Conservation (phyloP, 2,329 filamentous ascomycete genomes). For the Epicoccum nigrum region DNA sequence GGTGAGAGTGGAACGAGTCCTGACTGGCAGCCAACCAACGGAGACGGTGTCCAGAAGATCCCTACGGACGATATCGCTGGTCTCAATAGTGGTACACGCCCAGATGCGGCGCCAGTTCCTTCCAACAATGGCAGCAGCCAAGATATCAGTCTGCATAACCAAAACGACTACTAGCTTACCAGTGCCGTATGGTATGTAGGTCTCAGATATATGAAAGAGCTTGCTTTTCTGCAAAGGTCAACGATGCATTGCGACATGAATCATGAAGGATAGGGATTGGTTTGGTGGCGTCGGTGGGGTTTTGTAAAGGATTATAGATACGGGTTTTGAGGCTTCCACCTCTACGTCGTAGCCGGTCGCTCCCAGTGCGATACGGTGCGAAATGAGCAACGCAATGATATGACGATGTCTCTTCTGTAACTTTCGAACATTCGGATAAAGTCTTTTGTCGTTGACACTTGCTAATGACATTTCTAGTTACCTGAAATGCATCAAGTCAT, state of each 20-base stretch:
- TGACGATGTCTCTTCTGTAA: too few species aligned
- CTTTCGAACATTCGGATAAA: too few species aligned
- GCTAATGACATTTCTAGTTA: too few species aligned
- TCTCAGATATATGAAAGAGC: background rate
- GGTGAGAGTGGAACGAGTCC: constrained; percentile 31
- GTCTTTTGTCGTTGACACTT: too few species aligned
- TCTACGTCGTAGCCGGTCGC: constrained; percentile 4
- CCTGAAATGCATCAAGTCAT: too few species aligned
- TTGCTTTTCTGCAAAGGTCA: background rate
- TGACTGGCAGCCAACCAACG: constrained; percentile 34
- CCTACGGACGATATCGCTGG: constrained; percentile 23
- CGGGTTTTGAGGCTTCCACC: background rate
- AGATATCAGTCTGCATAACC: constrained; percentile 68
- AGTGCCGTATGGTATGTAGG: background rate
- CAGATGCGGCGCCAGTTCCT: constrained; percentile 36
- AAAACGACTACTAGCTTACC: constrained; percentile 46
- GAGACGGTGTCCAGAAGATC: constrained; percentile 21
- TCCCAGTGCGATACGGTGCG: background rate
- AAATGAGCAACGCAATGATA: too few species aligned
- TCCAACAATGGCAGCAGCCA: constrained; percentile 46
- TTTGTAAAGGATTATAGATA: constrained; percentile 9
- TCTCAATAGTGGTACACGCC: constrained; percentile 25
- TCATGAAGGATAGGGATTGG: constrained; percentile 6
- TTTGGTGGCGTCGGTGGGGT: constrained; percentile 7
- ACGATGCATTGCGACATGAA: background rate